A percentile compares a stretch with the other conserved stretches of the same genome.
Conservation (phyloP, 306 rosid genomes). For the Medicago arabica region DNA sequence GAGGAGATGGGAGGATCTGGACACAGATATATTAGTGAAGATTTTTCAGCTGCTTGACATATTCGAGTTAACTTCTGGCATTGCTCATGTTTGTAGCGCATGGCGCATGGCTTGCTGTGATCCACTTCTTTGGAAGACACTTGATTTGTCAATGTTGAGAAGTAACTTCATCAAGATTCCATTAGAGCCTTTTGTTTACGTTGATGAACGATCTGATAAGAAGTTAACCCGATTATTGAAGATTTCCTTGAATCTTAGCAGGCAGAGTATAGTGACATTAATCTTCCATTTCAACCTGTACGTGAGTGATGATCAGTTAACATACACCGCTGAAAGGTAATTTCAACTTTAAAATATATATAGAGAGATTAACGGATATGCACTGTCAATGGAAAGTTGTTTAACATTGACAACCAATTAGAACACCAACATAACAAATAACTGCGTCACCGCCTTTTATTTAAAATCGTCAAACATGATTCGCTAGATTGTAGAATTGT, state of each 20-base stretch:
- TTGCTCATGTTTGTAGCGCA: slow-evolving; percentile 75
- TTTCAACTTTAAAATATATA: neutral
- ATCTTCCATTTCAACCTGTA: slow-evolving; percentile 77
- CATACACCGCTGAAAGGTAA: slow-evolving; percentile 89
- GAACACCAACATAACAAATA: no score
- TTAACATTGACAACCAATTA: no score
- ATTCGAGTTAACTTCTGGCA: slow-evolving; percentile 64
- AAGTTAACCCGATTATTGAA: slow-evolving; percentile 61
- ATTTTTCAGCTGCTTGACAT: slow-evolving; percentile 71
- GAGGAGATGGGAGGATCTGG: slow-evolving; percentile 78
- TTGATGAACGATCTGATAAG: slow-evolving; percentile 64
- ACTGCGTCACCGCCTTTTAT: no score
- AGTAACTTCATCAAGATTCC: slow-evolving; percentile 80
- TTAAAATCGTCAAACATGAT: no score
- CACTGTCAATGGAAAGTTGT: no score
- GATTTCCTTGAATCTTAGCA: slow-evolving; percentile 72
- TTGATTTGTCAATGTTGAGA: slow-evolving; percentile 72
- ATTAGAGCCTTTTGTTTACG: slow-evolving; percentile 78
- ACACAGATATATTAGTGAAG: slow-evolving; percentile 72
- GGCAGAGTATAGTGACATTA: slow-evolving; percentile 56
- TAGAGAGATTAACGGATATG: no score
- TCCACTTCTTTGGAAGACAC: slow-evolving; percentile 78
- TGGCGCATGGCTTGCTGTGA: slow-evolving; percentile 77
- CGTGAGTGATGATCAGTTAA: slow-evolving; percentile 73
- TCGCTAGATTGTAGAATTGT: no score